Base-by-base conservation (phyloP, 2,329 filamentous ascomycete species). In the Ceratocystis cubensis region DNA sequence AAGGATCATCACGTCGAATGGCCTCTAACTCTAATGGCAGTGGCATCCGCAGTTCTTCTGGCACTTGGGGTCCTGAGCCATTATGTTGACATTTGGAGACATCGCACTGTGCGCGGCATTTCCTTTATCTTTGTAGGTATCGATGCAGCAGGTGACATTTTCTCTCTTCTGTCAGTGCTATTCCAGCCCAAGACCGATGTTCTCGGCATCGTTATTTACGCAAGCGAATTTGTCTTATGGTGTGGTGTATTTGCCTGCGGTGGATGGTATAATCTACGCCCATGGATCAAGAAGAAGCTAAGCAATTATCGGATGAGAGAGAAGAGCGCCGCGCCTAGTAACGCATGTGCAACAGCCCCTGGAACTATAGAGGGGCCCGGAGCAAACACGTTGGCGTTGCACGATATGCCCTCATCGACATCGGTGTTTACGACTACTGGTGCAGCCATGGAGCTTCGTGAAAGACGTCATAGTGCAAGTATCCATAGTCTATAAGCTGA, bases 121-220 rank as follows among this genome's bases (percentile, higher is more conserved):
- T 88, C 85, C 0, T 89, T 89, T 73, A 76, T 88, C 1, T 90
- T 90, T 70, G 85, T 88, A 0, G 83, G 78, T 1, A 86, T 89
- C 56, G 87, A 89, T 73, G 87, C 86, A 0, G 78, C 83, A 0
- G 87, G 87, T 0, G 87, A 89, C 72, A 72, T 89, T 2, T 85
- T 85, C 65, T 88, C 85, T 0, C 75, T 89, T 0, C 72, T 86
- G 2, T 87, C 86, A 0, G 77, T 89, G 17, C 75, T 87, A 53
- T 88, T 87, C 69, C 80, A 87, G 71, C 77, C 78, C 0, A 75
- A 76, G 20, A 71, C 86, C 2, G 82, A 88, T 71, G 72, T 86
- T 0, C 74, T 88, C 0, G 87, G 86, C 0, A 79, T 89, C 68
- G 79, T 85, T 0, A 87, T 88, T 17, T 89, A 89, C 72, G 83